Evolutionary conservation across 768 basidiomycete species (phyloP), one percentile per base, ranked within the genome.

Genomic region (Obba rivulosa): DNA sequence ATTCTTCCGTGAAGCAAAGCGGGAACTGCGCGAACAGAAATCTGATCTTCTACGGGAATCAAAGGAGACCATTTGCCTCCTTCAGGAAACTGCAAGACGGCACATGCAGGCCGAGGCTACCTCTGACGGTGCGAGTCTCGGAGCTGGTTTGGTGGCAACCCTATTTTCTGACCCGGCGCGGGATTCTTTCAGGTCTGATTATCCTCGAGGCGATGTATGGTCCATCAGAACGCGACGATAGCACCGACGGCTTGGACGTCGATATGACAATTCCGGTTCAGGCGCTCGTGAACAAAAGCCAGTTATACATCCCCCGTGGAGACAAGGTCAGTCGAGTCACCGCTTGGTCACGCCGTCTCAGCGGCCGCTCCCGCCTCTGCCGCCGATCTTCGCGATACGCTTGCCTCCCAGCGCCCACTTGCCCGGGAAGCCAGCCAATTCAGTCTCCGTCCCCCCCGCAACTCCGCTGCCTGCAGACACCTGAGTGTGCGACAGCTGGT

Each of bases 191-290:
- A 91, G 88, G 90, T 46, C 72, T 94, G 38, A 75, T 94, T 50
- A 79, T 95, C 58, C 61, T 82, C 54, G 80, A 84, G 50, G 92
- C 90, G 18, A 74, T 67, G 8, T 93, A 92, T 64, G 85, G 86
- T 16, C 73, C 79, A 40, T 66, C 71, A 22, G 73, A 76, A 57
- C 65, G 64, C 46, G 74, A 74, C 45, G 72, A 72, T 44, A 77
- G 72, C 46, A 69, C 72, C 8, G 70, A 76, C 49, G 79, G 78
- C 44, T 71, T 87, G 24, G 68, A 75, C 38, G 70, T 89, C 40
- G 84, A 93, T 62, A 90, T 94, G 35, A 90, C 86, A 3, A 70
- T 87, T 37, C 80, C 92, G 5, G 62, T 94, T 43, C 92, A 93
- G 69, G 82, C 87, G 17, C 71, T 93, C 18, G 87, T 95, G 43